Percentiles rank a stretch among this genome's conserved stretches.
Evolutionary conservation across 441 rosid species (phyloP).

Genomic region (Melastoma candidum): DNA sequence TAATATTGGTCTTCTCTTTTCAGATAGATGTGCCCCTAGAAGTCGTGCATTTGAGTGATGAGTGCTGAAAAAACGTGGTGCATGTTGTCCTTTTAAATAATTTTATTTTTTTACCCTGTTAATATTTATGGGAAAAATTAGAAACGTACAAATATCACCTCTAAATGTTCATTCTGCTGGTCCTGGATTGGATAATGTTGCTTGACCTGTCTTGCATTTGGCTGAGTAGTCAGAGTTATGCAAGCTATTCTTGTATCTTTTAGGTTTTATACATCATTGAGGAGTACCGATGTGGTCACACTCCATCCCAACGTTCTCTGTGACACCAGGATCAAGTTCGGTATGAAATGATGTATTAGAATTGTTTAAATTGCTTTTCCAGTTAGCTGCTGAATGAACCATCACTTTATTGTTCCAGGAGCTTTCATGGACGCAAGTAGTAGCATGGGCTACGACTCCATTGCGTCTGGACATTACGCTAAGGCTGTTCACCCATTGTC

Average conservation of each 20-base stretch:
- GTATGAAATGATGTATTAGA: conserved; percentile 23
- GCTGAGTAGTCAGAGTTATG: conserved; percentile 1
- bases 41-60: conserved; percentile 85
- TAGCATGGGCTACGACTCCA: conserved; percentile 52
- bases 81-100: conserved; percentile 1
- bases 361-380: not conserved
- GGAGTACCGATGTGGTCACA: conserved; percentile 77
- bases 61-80: conserved; percentile 90
- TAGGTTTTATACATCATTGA: conserved; percentile 83
- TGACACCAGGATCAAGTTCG: conserved; percentile 87
- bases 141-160: not conserved
- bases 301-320: conserved; percentile 93
- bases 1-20: conserved; percentile 7
- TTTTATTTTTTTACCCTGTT: not conserved
- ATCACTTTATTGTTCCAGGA: conserved; percentile 30
- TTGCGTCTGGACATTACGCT: conserved; percentile 93
- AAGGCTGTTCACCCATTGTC: conserved; percentile 54
- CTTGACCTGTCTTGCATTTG: conserved; percentile 3
- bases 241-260: conserved; percentile 8
- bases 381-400: not conserved
- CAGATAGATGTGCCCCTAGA: conserved; percentile 80
- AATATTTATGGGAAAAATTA: too few relatives aligned
- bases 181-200: not conserved
- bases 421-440: conserved; percentile 81
- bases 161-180: too few relatives aligned